Base-by-base conservation (phyloP, 805 yeast genomes). In the Metschnikowia peoriensis region DNA sequence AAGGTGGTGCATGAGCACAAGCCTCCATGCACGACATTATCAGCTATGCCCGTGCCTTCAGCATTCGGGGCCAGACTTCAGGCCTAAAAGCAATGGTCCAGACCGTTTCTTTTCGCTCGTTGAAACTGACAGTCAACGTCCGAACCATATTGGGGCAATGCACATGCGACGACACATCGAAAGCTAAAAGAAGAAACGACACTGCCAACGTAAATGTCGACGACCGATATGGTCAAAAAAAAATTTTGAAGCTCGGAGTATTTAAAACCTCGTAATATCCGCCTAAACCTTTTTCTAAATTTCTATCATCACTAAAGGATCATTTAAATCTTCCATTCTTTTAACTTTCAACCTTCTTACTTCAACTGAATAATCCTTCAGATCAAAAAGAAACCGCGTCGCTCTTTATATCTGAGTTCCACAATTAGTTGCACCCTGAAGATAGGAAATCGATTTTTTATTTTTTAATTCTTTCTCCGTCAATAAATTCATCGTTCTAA, bases 21-120 rank as follows among this genome's bases (percentile, higher is more conserved):
- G 35, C 35, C 14, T 9, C 35, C 14, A 12, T 32, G 14, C 35
- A 32, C 35, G 14, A 12, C 35, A 32, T 38, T 38, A 8, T 15
- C 17, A 8, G 9, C 8, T 38, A 2, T 38, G 40, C 40, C 15
- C n/a, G 40, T 8, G 35, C 10, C 35, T 22, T 16, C 40, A 38
- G 15, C 11, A 11, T 15, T 16, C 37, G 4, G n/a, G 37, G 38
- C 16, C 17, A 28, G 28, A 40, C 41, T 22, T 12, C 32, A 35
- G 22, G 32, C 38, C 14, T 14, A 15, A 16, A n/a, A 8, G 14
- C 16, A 29, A 29, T 22, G 34, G 50, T 34, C 50, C 41, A 47
- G 50, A 47, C 45, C 50, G 50, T 35, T 41, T 32, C 1, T 34
- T 7, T n/a, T 35, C 22, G 15, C 39, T 32, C 22, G 38, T 15